Conservation (phyloP, 306 rosid species). For the Canavalia ensiformis region DNA sequence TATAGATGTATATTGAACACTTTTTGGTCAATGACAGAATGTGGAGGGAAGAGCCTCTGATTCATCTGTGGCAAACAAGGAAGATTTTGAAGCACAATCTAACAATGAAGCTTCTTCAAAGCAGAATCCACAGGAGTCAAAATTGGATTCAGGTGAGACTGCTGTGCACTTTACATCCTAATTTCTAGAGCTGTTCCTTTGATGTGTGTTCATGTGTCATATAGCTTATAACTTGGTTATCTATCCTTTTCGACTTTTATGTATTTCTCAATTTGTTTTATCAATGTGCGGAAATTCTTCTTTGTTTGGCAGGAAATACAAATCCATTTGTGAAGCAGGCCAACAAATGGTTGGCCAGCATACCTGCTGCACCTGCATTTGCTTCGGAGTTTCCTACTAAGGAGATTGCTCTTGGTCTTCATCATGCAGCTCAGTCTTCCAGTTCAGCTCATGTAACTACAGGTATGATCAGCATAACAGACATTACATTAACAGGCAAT, state of each 20-base stretch:
- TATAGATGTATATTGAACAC: conserved; percentile 15
- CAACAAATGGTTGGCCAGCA: conserved; percentile 65
- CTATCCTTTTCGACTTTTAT: background rate
- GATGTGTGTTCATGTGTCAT: conserved; percentile 11
- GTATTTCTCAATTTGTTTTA: background rate
- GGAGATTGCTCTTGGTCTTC: conserved; percentile 60
- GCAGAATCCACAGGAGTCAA: conserved; percentile 49
- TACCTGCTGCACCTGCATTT: conserved; percentile 89
- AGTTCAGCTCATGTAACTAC: conserved; percentile 74
- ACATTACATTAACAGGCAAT: conserved; percentile 59
- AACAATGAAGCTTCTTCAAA: conserved; percentile 59
- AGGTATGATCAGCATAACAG: conserved; percentile 82
- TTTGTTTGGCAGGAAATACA: conserved; percentile 58
- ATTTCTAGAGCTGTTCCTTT: conserved; percentile 9
- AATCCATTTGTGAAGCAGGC: conserved; percentile 64
- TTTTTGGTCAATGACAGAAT: conserved; percentile 53
- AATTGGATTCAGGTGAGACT: conserved; percentile 62
- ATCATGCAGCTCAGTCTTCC: conserved; percentile 72
- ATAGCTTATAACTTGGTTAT: conserved; percentile 7
- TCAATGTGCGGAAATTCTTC: conserved; percentile 5
- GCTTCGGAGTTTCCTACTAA: conserved; percentile 80
- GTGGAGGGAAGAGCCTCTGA: conserved; percentile 55
- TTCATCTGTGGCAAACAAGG: conserved; percentile 44
- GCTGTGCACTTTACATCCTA: conserved; percentile 2
- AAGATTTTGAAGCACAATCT: conserved; percentile 51